These are phyloP conservation scores for Thielaviopsis punctulata DNA, from an alignment of 2,329 filamentous ascomycete species.

Conservation along the genomic window DNA sequence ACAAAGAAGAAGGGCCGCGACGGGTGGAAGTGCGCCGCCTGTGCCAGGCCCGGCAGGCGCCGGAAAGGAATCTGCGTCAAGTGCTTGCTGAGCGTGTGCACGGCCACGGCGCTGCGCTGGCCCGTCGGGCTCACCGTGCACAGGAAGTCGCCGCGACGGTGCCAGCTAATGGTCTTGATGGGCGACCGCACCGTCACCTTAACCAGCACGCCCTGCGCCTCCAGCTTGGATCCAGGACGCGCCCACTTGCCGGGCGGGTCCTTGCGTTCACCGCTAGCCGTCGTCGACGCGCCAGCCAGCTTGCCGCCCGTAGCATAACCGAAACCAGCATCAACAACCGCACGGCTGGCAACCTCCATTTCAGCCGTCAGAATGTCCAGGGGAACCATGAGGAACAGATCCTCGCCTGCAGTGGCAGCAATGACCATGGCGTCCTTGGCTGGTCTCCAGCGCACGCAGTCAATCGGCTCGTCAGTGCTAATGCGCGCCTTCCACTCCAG, in stretches of 20 bases:
- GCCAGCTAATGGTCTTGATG: conserved; percentile 84
- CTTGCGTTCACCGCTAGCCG: conserved; percentile 44
- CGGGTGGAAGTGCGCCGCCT: conserved; percentile 89
- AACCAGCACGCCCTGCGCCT: conserved; percentile 62
- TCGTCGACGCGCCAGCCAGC: conserved; percentile 28
- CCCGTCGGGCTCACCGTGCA: conserved; percentile 74
- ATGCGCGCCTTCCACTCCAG: conserved; percentile 75
- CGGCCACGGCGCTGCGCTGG: conserved; percentile 65
- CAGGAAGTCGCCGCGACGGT: conserved; percentile 86
- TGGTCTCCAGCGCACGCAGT: conserved; percentile 79
- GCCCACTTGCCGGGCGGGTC: conserved; percentile 68
- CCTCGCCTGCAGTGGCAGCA: conserved; percentile 68
- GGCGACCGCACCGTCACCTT: conserved; percentile 63
- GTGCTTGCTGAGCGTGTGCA: conserved; percentile 91
- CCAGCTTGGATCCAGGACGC: conserved; percentile 55
- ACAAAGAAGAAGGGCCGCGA: conserved; percentile 88
- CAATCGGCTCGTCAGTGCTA: conserved; percentile 62
- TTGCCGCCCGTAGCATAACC: conserved; percentile 64
- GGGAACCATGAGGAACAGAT: conserved; percentile 70
- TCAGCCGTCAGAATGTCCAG: conserved; percentile 54
- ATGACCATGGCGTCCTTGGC: conserved; percentile 65
- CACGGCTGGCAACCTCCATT: conserved; percentile 55
- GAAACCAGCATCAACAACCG: conserved; percentile 74
- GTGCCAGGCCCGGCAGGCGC: conserved; percentile 52
- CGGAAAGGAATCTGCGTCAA: conserved; percentile 90